Evolutionary conservation across 345 rosid species (phyloP).

Genomic region (Salix udensis): DNA sequence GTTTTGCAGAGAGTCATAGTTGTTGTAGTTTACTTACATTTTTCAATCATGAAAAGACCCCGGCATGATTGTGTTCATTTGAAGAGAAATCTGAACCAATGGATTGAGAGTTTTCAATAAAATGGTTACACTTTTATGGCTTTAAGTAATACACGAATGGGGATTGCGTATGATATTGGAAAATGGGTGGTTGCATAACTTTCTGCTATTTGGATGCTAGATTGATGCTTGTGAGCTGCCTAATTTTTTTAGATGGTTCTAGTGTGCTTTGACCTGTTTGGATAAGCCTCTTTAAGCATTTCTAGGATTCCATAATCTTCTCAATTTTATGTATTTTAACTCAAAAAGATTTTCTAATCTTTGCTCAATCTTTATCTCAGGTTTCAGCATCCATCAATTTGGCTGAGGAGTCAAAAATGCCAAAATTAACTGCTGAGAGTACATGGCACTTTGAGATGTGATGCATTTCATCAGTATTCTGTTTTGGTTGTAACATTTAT

Average conservation of each 20-base stretch:
- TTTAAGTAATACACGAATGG: neutral
- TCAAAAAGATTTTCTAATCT: neutral
- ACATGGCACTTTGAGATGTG: slow-evolving; percentile 74
- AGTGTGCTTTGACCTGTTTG: neutral
- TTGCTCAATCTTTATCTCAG: slow-evolving; percentile 29
- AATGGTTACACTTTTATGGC: neutral
- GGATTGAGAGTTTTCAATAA: neutral
- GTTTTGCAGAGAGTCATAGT: neutral
- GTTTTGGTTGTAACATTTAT: slow-evolving; percentile 3
- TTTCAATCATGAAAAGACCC: neutral
- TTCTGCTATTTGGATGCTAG: neutral
- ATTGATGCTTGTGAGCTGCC: neutral
- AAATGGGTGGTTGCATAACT: neutral
- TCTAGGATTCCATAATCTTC: neutral
- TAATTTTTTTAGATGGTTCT: neutral
- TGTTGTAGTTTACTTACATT: neutral
- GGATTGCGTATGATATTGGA: neutral
- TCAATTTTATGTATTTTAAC: neutral
- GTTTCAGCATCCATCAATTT: slow-evolving; percentile 60
- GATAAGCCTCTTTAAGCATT: neutral
- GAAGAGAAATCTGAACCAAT: neutral
- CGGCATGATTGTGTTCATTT: neutral
- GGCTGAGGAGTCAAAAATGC: slow-evolving; percentile 57
- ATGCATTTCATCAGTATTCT: slow-evolving; percentile 4
- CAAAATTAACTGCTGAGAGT: slow-evolving; percentile 67